Conservation (phyloP, 176 grass and related monocot genomes). For the Oryza australiensis region DNA sequence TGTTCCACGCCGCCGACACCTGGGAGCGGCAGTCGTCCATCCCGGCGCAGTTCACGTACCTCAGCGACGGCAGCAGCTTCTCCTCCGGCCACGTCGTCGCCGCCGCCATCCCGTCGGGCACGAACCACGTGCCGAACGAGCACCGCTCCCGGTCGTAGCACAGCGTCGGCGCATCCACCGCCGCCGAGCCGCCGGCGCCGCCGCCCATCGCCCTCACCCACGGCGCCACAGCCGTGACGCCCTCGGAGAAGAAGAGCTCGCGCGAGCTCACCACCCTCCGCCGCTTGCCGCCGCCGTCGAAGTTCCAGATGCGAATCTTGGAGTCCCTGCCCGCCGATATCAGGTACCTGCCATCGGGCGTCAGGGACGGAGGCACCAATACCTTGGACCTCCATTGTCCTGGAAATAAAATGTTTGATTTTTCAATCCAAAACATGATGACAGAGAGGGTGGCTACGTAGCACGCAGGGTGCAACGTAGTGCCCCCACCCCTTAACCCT, state of each 20-base stretch:
- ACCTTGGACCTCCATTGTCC: slow-evolving; percentile 50
- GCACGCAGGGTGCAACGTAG: no score
- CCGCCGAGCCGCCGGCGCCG: background rate
- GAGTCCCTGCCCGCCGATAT: slow-evolving; percentile 59
- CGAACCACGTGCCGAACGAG: slow-evolving; percentile 53
- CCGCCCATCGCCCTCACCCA: slow-evolving; percentile 41
- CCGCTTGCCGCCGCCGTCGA: background rate
- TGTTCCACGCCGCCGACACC: slow-evolving; percentile 53
- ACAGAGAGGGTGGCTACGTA: no score
- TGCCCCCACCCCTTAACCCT: no score
- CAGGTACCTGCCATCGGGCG: slow-evolving; percentile 56
- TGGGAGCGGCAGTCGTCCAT: background rate
- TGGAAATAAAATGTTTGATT: background rate
- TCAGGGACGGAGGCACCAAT: slow-evolving; percentile 51
- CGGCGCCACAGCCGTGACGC: slow-evolving; percentile 50
- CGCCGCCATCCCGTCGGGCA: slow-evolving; percentile 35
- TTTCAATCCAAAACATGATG: no score
- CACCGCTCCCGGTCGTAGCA: slow-evolving; percentile 43
- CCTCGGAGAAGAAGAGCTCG: slow-evolving; percentile 58
- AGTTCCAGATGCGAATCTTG: slow-evolving; percentile 65
- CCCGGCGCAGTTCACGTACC: background rate
- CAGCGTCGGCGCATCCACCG: background rate
- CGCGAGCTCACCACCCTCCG: slow-evolving; percentile 35
- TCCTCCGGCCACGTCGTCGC: slow-evolving; percentile 77
- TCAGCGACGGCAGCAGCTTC: slow-evolving; percentile 40